Evolutionary conservation across 208 protist species (phyloP), one percentile per base, ranked within the genome.

Genomic region (Trypanosoma caninum): DNA sequence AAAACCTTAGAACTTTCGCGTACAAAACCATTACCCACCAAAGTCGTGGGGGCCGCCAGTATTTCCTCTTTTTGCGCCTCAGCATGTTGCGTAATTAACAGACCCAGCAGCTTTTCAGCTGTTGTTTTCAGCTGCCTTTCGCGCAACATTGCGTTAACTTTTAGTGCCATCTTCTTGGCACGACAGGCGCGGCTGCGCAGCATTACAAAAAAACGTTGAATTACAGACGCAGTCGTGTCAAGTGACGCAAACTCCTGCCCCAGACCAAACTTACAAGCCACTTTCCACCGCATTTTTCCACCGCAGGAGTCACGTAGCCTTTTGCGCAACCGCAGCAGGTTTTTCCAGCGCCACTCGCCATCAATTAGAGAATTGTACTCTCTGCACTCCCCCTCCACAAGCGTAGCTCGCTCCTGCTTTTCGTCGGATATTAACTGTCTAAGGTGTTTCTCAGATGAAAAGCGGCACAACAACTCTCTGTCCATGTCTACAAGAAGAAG

Each of bases 281-380:
- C 27, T 9, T 47, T 25, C 67, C 73, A 75, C 7, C 27, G 51
- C 20, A 31, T 8, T 14, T 25, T 55, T n/a, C 47, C 34, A 1
- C 41, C 22, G 45, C 67, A 72, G 8, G 58, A 42, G 0, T 18
- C n/a, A 6, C 33, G 14, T 18, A 75, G n/a, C 27, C 44, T 30
- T 33, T 3, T 58, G 14, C 68, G 53, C 45, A 45, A 14, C 33
- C 27, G 35, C 18, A 38, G 8, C 10, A 79, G 58, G 35, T 67
- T 64, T 0, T 41, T 25, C 73, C 73, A 79, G 2, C 62, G 73
- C 73, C 72, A 78, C 18, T 61, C 60, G 10, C 34, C 30, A n/a
- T 66, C 55, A n/a, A 34, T 61, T 3, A 47, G 13, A 18, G 3
- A 20, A 18, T n/a, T 18, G 33, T 61, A 46, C 31, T 31, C 62